phyloP scores from a whole-genome alignment of 2,329 filamentous ascomycete species.

The Penicillium corylophilum region DNA sequence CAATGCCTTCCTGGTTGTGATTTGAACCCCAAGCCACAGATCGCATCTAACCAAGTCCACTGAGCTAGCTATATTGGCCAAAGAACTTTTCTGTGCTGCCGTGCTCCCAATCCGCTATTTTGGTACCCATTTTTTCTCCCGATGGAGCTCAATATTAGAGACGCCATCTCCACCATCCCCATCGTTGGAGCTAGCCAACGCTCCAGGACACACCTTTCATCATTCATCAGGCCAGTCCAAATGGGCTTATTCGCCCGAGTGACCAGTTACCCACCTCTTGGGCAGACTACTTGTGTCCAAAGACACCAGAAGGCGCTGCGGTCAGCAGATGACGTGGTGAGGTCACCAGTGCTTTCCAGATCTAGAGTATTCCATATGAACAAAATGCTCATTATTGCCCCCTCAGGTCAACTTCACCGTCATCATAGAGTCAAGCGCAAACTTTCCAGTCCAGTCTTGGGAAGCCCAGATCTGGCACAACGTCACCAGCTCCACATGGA shows the following conservation, averaged over 20 bases:
- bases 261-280: slow-evolving; percentile 69
- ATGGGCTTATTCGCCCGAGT: slow-evolving; percentile 56
- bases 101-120: background rate
- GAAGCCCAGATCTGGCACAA: slow-evolving; percentile 76
- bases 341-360: background rate
- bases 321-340: slow-evolving; percentile 28
- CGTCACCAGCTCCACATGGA: slow-evolving; percentile 58
- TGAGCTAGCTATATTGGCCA: too few relatives aligned
- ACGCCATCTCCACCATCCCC: slow-evolving; percentile 20
- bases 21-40: background rate
- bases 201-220: slow-evolving; percentile 24
- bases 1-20: background rate
- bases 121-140: background rate
- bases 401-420: slow-evolving; percentile 64
- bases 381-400: background rate
- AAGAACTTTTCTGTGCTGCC: background rate
- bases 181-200: slow-evolving; percentile 14
- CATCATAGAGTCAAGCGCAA: slow-evolving; percentile 64
- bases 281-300: slow-evolving; percentile 66
- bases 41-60: background rate
- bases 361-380: too few relatives aligned
- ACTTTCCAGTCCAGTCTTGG: slow-evolving; percentile 60
- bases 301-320: slow-evolving; percentile 31
- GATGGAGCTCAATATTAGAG: slow-evolving; percentile 6
- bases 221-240: slow-evolving; percentile 39